Base-by-base conservation (phyloP, 257 asterid species). In the Petrea volubilis region DNA sequence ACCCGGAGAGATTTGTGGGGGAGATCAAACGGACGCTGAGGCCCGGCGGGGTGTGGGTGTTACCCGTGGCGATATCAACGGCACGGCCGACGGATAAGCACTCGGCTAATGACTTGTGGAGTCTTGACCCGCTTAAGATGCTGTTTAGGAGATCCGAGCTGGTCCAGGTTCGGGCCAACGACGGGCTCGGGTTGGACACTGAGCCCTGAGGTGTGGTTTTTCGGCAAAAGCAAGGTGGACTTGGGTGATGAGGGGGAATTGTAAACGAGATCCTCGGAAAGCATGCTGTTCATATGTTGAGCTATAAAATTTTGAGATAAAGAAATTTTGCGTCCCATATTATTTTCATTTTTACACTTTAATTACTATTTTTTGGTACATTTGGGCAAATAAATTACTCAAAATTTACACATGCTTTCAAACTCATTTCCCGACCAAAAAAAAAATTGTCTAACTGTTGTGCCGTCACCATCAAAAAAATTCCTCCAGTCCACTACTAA, bases 21-120 rank as follows among this genome's bases (percentile, higher is more conserved):
- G 96, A 90, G 91, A 90, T 90, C 82, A 84, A 90, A 73, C 88
- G 97, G 83, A 90, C 96, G 50, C 17, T 90, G 46, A 83, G 68
- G 82, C 76, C 78, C 2, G 87, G 85, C 1, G 96, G 96, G 47
- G 75, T 88, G 8, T 84, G 93, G 27, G 93, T 83, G 2, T 18
- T 90, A 58, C 96, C 88, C 91, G 88, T 90, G 86, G 80, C 87
- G 69, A 15, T 90, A 0, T 47, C 79, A 4, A 74, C 59, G n/a
- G n/a, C n/a, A n/a, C n/a, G n/a, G 20, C 81, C 81, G 47, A 44
- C 97, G 18, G 97, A 88, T 77, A 86, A 88, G 68, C 88, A 84
- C 64, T 90, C 97, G 55, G 93, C 97, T 3, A 90, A 90, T 62
- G 96, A 90, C 62, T 61, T 90, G 90, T 76, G 60, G 1, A 88